Conservation (phyloP, 345 rosid species). For the Arabis alpina region DNA sequence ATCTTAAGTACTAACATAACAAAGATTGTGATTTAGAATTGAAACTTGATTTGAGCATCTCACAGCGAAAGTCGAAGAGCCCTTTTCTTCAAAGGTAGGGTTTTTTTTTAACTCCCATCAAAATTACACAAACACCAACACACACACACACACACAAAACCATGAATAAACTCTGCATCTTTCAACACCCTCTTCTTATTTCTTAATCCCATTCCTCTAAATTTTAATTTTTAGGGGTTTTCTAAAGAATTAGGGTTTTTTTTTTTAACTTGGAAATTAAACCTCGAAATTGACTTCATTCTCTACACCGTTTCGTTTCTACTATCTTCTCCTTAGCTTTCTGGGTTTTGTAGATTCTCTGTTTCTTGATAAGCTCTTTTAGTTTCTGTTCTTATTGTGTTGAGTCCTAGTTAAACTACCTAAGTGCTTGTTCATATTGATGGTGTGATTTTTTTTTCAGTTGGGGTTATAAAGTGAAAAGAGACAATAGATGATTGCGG, state of each 20-base stretch:
- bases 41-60: not conserved
- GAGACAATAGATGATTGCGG: constrained; percentile 72
- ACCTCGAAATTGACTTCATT: constrained; percentile 25
- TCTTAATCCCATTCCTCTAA: constrained; percentile 12
- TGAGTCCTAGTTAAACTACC: constrained; percentile 11
- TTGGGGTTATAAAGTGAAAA: no score
- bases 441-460: constrained; percentile 1
- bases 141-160: not conserved
- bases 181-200: not conserved
- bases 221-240: not conserved
- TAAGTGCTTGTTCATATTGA: constrained; percentile 12
- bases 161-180: not conserved
- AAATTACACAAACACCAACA: not conserved
- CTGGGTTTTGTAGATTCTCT: constrained; percentile 18
- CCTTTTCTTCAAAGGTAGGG: constrained; percentile 12
- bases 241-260: constrained; percentile 31
- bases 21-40: not conserved
- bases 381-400: not conserved
- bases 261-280: constrained; percentile 18
- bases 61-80: constrained; percentile 14
- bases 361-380: constrained; percentile 16
- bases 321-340: not conserved
- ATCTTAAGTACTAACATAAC: not conserved
- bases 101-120: constrained; percentile 12
- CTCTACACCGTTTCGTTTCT: constrained; percentile 3